A percentile compares a stretch with the other conserved stretches of the same genome.
Evolutionary conservation across 2,329 filamentous ascomycete species (phyloP).

Genomic region (Sphaerulina musiva): DNA sequence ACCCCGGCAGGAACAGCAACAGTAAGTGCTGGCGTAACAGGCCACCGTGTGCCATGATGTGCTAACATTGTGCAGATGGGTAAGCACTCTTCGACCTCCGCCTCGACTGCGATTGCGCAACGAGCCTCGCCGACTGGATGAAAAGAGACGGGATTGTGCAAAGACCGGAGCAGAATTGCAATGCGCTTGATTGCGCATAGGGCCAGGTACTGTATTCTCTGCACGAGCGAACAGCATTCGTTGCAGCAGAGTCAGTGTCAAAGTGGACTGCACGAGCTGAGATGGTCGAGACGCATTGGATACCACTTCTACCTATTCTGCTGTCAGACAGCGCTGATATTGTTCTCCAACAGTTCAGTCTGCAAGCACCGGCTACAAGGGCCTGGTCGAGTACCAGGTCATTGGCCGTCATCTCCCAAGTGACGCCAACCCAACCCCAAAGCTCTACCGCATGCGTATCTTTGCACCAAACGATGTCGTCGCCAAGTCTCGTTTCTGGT

Average conservation of each 20-base stretch:
- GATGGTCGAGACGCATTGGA: conserved; percentile 11
- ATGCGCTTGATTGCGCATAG: conserved; percentile 3
- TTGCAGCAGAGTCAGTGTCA: background rate
- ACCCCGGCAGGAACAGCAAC: conserved; percentile 22
- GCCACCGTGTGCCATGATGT: conserved; percentile 2
- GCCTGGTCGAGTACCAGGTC: conserved; percentile 99
- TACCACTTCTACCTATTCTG: background rate
- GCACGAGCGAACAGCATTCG: background rate
- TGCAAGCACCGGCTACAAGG: conserved; percentile 10
- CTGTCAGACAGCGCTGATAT: conserved; percentile 25
- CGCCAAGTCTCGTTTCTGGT: conserved; percentile 99
- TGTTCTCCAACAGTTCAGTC: conserved; percentile 57
- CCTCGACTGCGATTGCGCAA: conserved; percentile 11
- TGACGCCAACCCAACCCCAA: conserved; percentile 92
- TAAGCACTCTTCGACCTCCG: conserved; percentile 41
- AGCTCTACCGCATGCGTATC: conserved; percentile 99
- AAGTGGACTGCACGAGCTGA: conserved; percentile 10
- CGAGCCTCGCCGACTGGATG: conserved; percentile 19
- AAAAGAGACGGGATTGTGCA: conserved; percentile 25
- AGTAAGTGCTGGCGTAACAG: conserved; percentile 22
- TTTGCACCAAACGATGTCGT: conserved; percentile 97
- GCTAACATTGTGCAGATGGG: conserved; percentile 50
- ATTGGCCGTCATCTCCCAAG: conserved; percentile 98
- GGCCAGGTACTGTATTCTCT: background rate
- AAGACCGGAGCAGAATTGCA: conserved; percentile 12